phyloP scores from a whole-genome alignment of 2,329 filamentous ascomycete species.

The Penicillium sp. region DNA sequence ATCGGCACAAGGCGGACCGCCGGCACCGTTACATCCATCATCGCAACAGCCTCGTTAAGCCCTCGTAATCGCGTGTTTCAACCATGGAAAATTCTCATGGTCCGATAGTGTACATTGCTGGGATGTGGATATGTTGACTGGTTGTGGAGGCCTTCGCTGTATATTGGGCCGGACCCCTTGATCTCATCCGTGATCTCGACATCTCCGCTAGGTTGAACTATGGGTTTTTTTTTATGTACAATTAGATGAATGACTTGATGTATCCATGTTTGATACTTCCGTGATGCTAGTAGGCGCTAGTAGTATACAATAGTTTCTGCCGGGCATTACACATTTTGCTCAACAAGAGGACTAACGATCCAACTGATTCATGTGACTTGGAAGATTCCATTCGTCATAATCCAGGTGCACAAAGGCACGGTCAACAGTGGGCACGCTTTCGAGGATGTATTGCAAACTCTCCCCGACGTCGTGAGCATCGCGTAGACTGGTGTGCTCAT shows the following conservation, averaged over 20 bases:
- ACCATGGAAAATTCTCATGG: background rate
- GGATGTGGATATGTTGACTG: too few relatives aligned
- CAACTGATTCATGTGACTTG: slow-evolving; percentile 40
- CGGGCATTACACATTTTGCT: background rate
- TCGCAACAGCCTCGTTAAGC: slow-evolving; percentile 27
- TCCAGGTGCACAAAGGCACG: slow-evolving; percentile 53
- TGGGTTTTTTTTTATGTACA: slow-evolving; percentile 13
- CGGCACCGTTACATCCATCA: slow-evolving; percentile 27
- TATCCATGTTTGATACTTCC: slow-evolving; percentile 6
- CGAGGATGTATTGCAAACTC: slow-evolving; percentile 59
- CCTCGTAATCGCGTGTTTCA: background rate
- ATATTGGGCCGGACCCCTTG: background rate
- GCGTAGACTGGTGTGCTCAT: slow-evolving; percentile 54
- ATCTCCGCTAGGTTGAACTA: slow-evolving; percentile 6
- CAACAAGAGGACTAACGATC: slow-evolving; percentile 14
- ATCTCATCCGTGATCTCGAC: slow-evolving; percentile 4
- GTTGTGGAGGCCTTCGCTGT: background rate
- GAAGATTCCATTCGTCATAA: slow-evolving; percentile 46
- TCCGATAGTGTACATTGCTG: background rate
- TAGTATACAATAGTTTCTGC: background rate
- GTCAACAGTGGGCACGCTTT: slow-evolving; percentile 48
- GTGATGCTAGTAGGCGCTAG: background rate
- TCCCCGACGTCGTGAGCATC: slow-evolving; percentile 62
- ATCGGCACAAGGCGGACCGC: slow-evolving; percentile 28
- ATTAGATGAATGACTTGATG: slow-evolving; percentile 26